Evolutionary conservation across 1,284 basidiomycete species (phyloP), one percentile per base, ranked within the genome.

Genomic region (Papiliotrema nemorosa): DNA sequence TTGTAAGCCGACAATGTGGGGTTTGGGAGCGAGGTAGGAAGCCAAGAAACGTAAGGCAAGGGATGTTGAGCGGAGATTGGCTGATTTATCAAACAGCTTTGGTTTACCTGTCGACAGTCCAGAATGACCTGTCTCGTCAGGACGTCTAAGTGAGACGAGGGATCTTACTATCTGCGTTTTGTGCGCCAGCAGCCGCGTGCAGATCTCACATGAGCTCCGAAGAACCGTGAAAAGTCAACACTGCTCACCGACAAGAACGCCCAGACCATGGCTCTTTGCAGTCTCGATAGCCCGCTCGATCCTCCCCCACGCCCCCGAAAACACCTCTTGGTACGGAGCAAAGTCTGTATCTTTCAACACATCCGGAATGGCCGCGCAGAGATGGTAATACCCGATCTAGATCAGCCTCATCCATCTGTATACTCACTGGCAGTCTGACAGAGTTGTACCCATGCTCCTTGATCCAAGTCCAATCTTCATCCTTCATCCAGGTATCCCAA

Each of bases 361-460:
- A 4, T 81, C 79, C 2, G 77, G 78, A 49, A 86, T 81, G 9
- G 77, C 76, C 2, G 81, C 80, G 49, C 82, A 83, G 37, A 89
- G 58, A 67, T 90, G 84, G 74, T 90, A 86, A 75, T 84, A 86
- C 22, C 84, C 85, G 64, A 91, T 86, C 88, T 90, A 57, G 9
- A 18, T 34, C 25, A 40, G 49, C 27, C 2, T n/a, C 12, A 16
- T 20, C 21, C 20, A 21, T 44, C 12, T 14, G 24, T 2, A 27
- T 9, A 69, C 83, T 61, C 61, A 92, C 86, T 21, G 90, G 90
- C 50, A 93, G 81, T 52, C 90, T 79, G 57, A 92, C 88, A 33
- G 86, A 81, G 62, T 91, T 93, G 67, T 91, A 81, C 0, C 90
- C 89, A 48, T 78, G 78, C n/a, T 80, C 74, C 1, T 79, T 77